phyloP scores from a whole-genome alignment of 2,329 filamentous ascomycete genomes.

The Camptophora hylomeconis region DNA sequence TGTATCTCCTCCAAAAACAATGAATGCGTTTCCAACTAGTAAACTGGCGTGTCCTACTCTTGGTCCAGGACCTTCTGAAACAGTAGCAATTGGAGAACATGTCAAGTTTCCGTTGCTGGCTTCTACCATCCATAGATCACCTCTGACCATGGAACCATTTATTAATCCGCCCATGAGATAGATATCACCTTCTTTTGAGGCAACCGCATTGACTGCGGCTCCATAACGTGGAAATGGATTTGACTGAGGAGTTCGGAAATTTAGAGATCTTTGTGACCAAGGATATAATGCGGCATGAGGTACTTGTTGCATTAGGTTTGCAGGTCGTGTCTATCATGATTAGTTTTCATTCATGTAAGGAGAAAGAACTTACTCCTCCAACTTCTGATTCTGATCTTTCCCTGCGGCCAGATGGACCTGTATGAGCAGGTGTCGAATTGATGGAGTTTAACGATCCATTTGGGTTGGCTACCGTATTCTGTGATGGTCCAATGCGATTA shows the following conservation, averaged over 20 bases:
- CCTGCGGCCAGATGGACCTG: slow-evolving; percentile 22
- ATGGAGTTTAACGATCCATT: slow-evolving; percentile 56
- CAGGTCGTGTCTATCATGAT: slow-evolving; percentile 9
- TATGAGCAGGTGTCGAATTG: background rate
- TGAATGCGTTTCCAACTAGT: slow-evolving; percentile 94
- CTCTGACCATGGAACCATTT: slow-evolving; percentile 88
- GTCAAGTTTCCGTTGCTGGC: slow-evolving; percentile 68
- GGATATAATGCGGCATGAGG: slow-evolving; percentile 78
- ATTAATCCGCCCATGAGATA: slow-evolving; percentile 97
- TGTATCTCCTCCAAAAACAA: slow-evolving; percentile 96
- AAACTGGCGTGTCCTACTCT: slow-evolving; percentile 89
- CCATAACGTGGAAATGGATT: slow-evolving; percentile 95
- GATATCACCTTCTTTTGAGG: slow-evolving; percentile 92
- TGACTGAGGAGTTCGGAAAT: slow-evolving; percentile 66
- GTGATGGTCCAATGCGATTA: slow-evolving; percentile 35
- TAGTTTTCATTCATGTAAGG: slow-evolving; percentile 11
- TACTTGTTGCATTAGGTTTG: slow-evolving; percentile 32
- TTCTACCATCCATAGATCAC: slow-evolving; percentile 96
- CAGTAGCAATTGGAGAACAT: slow-evolving; percentile 84
- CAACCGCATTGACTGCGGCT: slow-evolving; percentile 81
- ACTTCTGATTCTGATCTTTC: slow-evolving; percentile 42
- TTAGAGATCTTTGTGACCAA: slow-evolving; percentile 83
- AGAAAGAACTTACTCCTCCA: slow-evolving; percentile 27
- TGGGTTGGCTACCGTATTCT: slow-evolving; percentile 62
- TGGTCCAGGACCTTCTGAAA: slow-evolving; percentile 85